Base-by-base conservation (phyloP, 2,329 filamentous ascomycete species). In the Ophiostoma montium region DNA sequence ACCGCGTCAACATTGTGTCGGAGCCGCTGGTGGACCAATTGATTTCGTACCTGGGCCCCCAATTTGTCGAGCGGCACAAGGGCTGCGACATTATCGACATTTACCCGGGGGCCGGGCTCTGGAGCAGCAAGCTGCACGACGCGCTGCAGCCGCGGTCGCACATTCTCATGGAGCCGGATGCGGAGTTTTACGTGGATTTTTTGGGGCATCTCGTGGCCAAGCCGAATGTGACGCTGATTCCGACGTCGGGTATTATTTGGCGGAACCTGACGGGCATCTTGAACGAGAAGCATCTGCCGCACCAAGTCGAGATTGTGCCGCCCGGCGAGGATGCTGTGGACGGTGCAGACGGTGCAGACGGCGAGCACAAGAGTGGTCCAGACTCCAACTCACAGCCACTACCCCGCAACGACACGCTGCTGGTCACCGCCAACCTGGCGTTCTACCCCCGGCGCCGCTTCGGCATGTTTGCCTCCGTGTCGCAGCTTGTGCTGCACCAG, bases 31-130 rank as follows among this genome's bases (percentile, higher is more conserved):
- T 74, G 55, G 67, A 87, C 59, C 80, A 90, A 57, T 67, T 84
- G 13, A 57, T 94, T 42, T 61, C 76, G 7, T 85, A 85, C 52
- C 66, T 94, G n/a, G 77, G 75, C 2, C 73, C 75, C 1, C 79
- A 78, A 3, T 72, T 96, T 1, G 11, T 30, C 16, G 67, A 77
- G 32, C 75, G 78, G 41, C 82, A 92, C 62, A 68, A 71, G 46
- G 85, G 86, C 48, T 88, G 89, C 65, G 88, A 94, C 58, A 74
- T 96, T 41, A 69, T 98, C 57, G 90, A 96, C 60, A 69, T 95
- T 50, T 86, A 89, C 62, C 90, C 90, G 0, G 88, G 88, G 13
- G 68, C 68, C 1, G 86, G 88, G 9, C 48, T 94, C 2, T 92
- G 84, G 78, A 94, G 89, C 32, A 43, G 70, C 27, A 85, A 82